phyloP scores from a whole-genome alignment of 345 rosid genomes.

The Acer yangbiense region DNA sequence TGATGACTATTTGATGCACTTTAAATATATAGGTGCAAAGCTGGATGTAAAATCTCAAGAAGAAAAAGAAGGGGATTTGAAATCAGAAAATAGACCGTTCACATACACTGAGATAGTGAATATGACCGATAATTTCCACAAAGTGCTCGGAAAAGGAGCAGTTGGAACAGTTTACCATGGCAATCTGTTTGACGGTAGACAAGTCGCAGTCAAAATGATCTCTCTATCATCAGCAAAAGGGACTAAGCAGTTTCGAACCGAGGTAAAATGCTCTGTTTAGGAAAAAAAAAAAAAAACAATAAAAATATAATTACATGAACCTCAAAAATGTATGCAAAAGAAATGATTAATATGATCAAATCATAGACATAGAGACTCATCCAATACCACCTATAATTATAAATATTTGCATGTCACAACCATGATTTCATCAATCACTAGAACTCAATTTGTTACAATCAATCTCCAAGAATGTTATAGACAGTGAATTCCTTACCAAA shows the following conservation, averaged over 20 bases:
- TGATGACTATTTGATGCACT: not conserved
- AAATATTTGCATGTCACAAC: too few species aligned
- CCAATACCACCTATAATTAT: too few species aligned
- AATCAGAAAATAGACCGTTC: conserved; percentile 24
- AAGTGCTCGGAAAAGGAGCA: conserved; percentile 39
- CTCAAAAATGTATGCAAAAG: not conserved
- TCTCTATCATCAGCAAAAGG: conserved; percentile 34
- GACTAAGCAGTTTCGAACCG: conserved; percentile 29
- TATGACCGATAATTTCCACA: conserved; percentile 31
- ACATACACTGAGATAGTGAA: conserved; percentile 27
- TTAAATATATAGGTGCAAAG: not conserved
- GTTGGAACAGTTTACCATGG: conserved; percentile 43
- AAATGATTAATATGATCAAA: not conserved
- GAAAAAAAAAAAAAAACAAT: not conserved
- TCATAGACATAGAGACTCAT: too few species aligned
- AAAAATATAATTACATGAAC: not conserved
- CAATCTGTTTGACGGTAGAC: conserved; percentile 17
- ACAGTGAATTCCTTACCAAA: too few species aligned
- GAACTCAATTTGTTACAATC: too few species aligned
- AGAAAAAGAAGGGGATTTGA: conserved; percentile 4
- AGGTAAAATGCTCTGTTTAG: conserved; percentile 17
- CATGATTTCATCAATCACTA: not conserved
- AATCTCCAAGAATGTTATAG: too few species aligned
- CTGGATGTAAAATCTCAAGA: not conserved
- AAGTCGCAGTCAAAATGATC: conserved; percentile 40